Evolutionary conservation across 257 asterid genomes (phyloP).

Genomic region (Gynochthodes officinalis): DNA sequence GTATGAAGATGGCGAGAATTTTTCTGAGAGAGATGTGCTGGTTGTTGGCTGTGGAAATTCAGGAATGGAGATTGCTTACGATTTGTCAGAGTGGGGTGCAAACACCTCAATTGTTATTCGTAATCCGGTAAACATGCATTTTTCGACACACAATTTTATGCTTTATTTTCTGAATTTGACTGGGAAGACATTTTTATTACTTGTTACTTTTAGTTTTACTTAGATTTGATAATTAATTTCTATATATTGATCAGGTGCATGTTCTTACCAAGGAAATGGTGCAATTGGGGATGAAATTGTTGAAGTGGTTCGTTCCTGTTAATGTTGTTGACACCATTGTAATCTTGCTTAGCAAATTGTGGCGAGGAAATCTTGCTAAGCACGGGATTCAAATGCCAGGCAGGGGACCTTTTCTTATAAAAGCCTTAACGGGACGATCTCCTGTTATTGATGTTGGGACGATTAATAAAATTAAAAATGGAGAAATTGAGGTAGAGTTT

Average conservation of each 20-base stretch:
- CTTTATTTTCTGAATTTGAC: too few relatives aligned
- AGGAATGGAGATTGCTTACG: conserved; percentile 67
- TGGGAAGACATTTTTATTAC: too few relatives aligned
- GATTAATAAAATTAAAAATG: conserved; percentile 28
- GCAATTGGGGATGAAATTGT: conserved; percentile 36
- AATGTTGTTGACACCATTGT: conserved; percentile 30
- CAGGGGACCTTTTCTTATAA: conserved; percentile 45
- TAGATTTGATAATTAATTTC: too few relatives aligned
- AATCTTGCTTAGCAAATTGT: conserved; percentile 4
- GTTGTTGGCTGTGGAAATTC: conserved; percentile 72
- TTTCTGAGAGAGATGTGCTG: conserved; percentile 22
- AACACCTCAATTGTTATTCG: conserved; percentile 41
- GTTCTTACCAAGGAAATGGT: conserved; percentile 35
- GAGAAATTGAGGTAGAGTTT: conserved; percentile 42
- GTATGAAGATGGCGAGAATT: conserved; percentile 32
- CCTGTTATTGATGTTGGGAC: conserved; percentile 63
- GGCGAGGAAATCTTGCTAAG: conserved; percentile 31
- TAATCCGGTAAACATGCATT: conserved; percentile 46
- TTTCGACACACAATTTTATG: too few relatives aligned
- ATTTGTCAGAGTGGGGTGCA: conserved; percentile 43
- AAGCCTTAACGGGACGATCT: conserved; percentile 37
- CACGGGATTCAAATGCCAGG: conserved; percentile 44
- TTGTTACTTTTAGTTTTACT: too few relatives aligned
- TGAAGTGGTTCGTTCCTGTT: conserved; percentile 21
- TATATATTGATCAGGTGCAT: too few relatives aligned